A percentile compares a stretch with the other conserved stretches of the same genome.
Conservation (phyloP, 768 basidiomycete species). For the Agaricus subrufescens region DNA sequence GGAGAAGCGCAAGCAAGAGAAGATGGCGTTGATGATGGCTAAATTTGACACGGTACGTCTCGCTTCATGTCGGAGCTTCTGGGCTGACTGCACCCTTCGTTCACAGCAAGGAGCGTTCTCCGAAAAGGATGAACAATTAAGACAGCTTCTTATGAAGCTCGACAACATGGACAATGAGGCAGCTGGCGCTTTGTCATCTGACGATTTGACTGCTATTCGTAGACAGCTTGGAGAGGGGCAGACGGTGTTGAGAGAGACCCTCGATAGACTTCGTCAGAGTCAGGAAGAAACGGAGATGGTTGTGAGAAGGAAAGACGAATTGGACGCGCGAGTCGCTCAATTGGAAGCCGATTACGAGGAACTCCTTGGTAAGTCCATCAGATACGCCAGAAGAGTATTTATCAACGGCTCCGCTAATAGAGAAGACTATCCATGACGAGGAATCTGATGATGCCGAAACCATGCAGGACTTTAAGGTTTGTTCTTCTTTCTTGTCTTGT, state of each 20-base stretch:
- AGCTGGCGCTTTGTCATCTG: conserved; percentile 57
- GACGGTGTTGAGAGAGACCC: conserved; percentile 77
- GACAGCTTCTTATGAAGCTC: conserved; percentile 77
- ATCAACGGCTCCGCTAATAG: conserved; percentile 33
- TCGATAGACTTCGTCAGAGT: conserved; percentile 83
- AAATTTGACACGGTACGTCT: conserved; percentile 87
- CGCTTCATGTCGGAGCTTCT: background rate
- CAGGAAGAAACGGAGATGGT: conserved; percentile 93
- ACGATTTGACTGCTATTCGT: conserved; percentile 78
- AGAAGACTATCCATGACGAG: conserved; percentile 90
- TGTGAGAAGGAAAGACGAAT: conserved; percentile 75
- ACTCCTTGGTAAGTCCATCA: conserved; percentile 65
- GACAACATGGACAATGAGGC: conserved; percentile 66
- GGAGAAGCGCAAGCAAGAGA: conserved; percentile 98
- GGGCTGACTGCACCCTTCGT: background rate
- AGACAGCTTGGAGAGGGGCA: conserved; percentile 90
- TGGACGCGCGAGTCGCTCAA: conserved; percentile 75
- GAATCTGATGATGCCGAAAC: conserved; percentile 81
- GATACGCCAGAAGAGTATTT: background rate
- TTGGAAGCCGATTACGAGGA: conserved; percentile 97
- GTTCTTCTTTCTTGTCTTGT: conserved; percentile 3
- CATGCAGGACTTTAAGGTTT: conserved; percentile 87
- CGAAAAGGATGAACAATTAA: conserved; percentile 92
- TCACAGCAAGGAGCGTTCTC: conserved; percentile 85
- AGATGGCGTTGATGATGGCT: conserved; percentile 99